Evolutionary conservation across 192 early-diverging fungal genomes (phyloP).

Genomic region (Glomus cerebriforme): DNA sequence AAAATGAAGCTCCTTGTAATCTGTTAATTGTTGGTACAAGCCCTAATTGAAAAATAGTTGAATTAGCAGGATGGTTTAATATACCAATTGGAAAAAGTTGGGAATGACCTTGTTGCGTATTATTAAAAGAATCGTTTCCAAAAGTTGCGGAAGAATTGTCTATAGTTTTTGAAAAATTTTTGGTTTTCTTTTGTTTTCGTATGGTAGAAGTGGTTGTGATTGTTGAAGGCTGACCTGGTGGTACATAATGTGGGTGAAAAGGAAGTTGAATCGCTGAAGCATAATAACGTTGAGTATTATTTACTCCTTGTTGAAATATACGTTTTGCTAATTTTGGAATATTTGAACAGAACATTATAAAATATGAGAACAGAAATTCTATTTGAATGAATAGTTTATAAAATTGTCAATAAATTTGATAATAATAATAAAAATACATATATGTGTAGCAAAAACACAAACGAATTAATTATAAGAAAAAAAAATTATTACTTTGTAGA

Average conservation of each 20-base stretch:
- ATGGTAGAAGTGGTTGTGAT: background rate
- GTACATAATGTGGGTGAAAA: conserved; percentile 23
- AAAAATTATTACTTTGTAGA: no score
- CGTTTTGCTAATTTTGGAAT: background rate
- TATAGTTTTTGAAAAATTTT: conserved; percentile 7
- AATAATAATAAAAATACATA: no score
- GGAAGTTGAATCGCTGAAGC: conserved; percentile 17
- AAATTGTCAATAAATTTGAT: no score
- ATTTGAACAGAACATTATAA: background rate
- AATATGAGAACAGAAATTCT: background rate
- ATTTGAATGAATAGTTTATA: no score
- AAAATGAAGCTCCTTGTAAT: background rate
- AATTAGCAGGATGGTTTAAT: background rate
- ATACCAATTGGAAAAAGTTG: background rate
- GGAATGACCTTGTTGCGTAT: background rate
- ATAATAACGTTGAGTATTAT: background rate
- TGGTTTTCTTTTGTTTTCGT: background rate
- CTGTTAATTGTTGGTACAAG: conserved; percentile 1
- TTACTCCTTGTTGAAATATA: background rate
- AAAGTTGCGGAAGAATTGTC: background rate
- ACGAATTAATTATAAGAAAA: no score
- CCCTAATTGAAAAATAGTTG: background rate
- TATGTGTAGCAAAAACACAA: no score
- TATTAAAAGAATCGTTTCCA: background rate
- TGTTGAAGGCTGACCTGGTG: conserved; percentile 8